Conservation (phyloP, 306 rosid species). For the Echinosophora koreensis region DNA sequence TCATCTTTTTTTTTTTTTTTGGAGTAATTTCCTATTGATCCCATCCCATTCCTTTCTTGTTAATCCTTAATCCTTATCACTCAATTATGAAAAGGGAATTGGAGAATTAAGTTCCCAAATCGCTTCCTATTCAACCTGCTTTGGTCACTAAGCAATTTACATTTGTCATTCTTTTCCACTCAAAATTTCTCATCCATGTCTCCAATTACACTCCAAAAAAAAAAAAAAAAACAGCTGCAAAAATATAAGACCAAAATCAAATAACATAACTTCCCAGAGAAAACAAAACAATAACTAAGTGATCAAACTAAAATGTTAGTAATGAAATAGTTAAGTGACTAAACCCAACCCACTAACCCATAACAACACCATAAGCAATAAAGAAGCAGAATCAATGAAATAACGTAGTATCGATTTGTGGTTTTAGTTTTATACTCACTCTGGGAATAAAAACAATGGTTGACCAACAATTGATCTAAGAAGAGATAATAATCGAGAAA, state of each 20-base stretch:
- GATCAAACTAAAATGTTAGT: neutral
- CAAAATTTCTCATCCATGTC: neutral
- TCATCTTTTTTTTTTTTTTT: neutral
- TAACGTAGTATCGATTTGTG: neutral
- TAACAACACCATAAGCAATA: neutral
- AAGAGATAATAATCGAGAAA: neutral
- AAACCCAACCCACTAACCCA: slow-evolving; percentile 17
- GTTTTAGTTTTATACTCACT: neutral
- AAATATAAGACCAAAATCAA: neutral
- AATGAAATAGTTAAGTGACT: slow-evolving; percentile 9
- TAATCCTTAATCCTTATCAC: slow-evolving; percentile 1
- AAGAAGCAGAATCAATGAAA: slow-evolving; percentile 18
- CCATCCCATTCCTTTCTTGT: neutral
- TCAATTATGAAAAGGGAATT: neutral
- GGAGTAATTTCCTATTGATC: neutral
- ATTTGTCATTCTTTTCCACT: neutral
- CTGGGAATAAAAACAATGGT: neutral
- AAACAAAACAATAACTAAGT: neutral
- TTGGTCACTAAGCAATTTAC: neutral
- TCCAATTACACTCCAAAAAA: neutral
- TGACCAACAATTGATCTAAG: slow-evolving; percentile 22
- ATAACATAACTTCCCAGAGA: neutral
- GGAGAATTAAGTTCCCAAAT: neutral
- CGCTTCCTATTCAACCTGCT: slow-evolving; percentile 5
- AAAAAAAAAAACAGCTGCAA: neutral